Conservation (phyloP, 2,329 filamentous ascomycete species). For the Monilinia aucupariae region DNA sequence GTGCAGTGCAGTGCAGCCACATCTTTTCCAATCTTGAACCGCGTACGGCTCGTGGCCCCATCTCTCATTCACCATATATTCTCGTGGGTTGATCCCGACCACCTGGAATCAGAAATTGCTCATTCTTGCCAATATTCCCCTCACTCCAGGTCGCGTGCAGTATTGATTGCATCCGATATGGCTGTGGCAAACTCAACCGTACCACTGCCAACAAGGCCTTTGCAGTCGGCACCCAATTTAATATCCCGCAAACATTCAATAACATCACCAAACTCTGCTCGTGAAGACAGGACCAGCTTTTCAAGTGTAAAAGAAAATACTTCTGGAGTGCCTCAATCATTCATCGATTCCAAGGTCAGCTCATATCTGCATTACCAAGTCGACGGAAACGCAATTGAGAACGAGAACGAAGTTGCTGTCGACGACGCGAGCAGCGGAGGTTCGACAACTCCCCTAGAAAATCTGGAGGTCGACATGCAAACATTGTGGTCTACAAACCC, state of each 20-base stretch:
- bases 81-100: conserved; percentile 3
- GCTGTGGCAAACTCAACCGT: conserved; percentile 14
- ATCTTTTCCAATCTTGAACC: not conserved
- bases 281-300: conserved; percentile 33
- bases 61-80: conserved; percentile 11
- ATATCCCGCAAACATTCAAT: conserved; percentile 13
- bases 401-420: conserved; percentile 44
- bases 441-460: conserved; percentile 29
- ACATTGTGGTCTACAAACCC: conserved; percentile 39
- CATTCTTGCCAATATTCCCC: not conserved
- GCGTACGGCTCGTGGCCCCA: not conserved
- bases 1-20: conserved; percentile 15
- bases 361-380: conserved; percentile 42
- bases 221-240: conserved; percentile 12
- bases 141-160: conserved; percentile 5
- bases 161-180: not conserved
- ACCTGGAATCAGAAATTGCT: conserved; percentile 3
- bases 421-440: conserved; percentile 35
- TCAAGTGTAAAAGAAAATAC: conserved; percentile 33
- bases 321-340: conserved; percentile 50
- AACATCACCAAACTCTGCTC: conserved; percentile 25
- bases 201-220: conserved; percentile 10
- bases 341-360: conserved; percentile 55
- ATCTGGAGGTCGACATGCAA: conserved; percentile 6
- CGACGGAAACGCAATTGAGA: conserved; percentile 36